Conservation (phyloP, 2,329 filamentous ascomycete genomes). For the Paecilomyces variotii region DNA sequence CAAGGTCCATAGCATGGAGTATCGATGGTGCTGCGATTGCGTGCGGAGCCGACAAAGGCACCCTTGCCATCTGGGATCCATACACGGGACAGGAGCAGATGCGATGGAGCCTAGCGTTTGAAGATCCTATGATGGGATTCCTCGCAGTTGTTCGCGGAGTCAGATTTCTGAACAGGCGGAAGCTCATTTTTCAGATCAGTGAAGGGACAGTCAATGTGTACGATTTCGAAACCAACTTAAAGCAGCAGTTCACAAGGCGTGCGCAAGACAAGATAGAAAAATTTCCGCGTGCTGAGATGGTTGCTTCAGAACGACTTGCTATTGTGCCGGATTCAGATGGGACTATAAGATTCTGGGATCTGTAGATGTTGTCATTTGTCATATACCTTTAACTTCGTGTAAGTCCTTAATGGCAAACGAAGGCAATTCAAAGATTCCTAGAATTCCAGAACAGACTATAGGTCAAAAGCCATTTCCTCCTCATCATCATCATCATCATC, state of each 20-base stretch:
- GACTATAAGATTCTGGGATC: constrained; percentile 4
- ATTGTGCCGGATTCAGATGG: constrained; percentile 4
- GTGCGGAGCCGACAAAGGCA: not conserved
- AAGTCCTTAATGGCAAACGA: too few species aligned
- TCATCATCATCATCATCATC: too few species aligned
- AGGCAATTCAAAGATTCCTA: too few species aligned
- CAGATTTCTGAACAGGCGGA: not conserved
- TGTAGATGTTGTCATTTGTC: not conserved
- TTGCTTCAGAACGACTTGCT: constrained; percentile 1
- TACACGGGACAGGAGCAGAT: constrained; percentile 3
- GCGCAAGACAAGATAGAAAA: constrained; percentile 2
- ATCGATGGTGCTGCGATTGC: constrained; percentile 4
- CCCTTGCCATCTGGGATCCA: constrained; percentile 5
- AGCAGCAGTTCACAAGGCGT: constrained; percentile 5
- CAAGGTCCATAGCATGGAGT: constrained; percentile 3
- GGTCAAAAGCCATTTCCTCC: too few species aligned
- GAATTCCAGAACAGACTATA: too few species aligned
- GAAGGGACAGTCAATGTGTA: constrained; percentile 7
- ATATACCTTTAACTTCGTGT: too few species aligned
- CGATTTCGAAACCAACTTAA: constrained; percentile 5
- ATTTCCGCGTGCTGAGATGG: constrained; percentile 1
- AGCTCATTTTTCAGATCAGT: not conserved
- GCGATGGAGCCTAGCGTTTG: constrained; percentile 3
- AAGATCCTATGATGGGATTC: not conserved
- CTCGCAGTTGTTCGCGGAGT: not conserved